Percentiles rank a stretch among this genome's conserved stretches.
Conservation (phyloP, 2,329 filamentous ascomycete species). For the Xylariaceae sp. region DNA sequence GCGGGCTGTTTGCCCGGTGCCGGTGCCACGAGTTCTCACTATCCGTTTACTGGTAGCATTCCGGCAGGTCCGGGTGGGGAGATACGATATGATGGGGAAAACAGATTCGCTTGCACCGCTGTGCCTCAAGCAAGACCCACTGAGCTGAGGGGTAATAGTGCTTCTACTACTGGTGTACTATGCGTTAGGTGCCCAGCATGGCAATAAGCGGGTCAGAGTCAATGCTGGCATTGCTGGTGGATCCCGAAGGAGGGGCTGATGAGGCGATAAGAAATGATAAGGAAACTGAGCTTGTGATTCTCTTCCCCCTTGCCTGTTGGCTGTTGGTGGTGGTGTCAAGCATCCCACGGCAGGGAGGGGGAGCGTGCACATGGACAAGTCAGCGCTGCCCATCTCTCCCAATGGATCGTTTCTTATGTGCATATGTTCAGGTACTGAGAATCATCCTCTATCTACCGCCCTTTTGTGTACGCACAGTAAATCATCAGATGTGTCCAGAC, state of each 20-base stretch:
- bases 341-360: constrained; percentile 3
- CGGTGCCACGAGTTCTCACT: too few relatives aligned
- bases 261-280: constrained; percentile 10
- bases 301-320: background rate
- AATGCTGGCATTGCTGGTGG: too few relatives aligned
- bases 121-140: too few relatives aligned
- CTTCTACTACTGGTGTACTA: background rate
- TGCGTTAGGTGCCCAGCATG: background rate
- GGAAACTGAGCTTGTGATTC: constrained; percentile 1
- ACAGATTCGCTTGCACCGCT: too few relatives aligned
- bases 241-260: background rate
- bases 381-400: constrained; percentile 16
- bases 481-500: background rate
- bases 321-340: background rate
- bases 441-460: too few relatives aligned
- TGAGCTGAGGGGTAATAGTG: constrained; percentile 1
- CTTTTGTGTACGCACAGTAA: too few relatives aligned
- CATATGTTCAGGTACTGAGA: background rate
- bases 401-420: constrained; percentile 15
- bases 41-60: too few relatives aligned
- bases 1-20: too few relatives aligned
- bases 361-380: constrained; percentile 28
- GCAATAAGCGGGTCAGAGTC: background rate
- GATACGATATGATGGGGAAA: too few relatives aligned
- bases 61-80: too few relatives aligned